Percentiles rank a stretch among this genome's conserved stretches.
Conservation (phyloP, 2,329 filamentous ascomycete genomes). For the Rosellinia necatrix region DNA sequence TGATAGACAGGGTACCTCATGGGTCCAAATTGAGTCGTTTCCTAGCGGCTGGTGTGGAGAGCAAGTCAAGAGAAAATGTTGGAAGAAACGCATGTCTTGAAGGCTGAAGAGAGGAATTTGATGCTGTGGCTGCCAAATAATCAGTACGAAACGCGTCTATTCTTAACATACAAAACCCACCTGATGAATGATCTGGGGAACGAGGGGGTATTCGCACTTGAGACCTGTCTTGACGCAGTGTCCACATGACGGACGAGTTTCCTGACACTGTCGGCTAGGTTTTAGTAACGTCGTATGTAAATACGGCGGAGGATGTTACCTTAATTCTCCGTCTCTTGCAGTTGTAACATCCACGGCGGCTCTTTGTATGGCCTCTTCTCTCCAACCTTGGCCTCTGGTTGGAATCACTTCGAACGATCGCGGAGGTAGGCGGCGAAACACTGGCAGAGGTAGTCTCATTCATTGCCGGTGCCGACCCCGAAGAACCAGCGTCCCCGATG, state of each 20-base stretch:
- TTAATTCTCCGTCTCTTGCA: constrained; percentile 71
- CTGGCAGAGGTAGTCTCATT: constrained; percentile 20
- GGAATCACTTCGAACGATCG: constrained; percentile 16
- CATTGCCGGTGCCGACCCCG: constrained; percentile 25
- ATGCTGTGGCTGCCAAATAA: constrained; percentile 53
- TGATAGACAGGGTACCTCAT: constrained; percentile 68
- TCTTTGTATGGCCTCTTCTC: constrained; percentile 68
- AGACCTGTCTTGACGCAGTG: constrained; percentile 67
- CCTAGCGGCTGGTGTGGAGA: constrained; percentile 69
- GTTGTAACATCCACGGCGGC: constrained; percentile 67
- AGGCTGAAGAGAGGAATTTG: constrained; percentile 63
- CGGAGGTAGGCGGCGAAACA: constrained; percentile 22
- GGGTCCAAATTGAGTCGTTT: constrained; percentile 69
- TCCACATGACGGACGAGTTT: constrained; percentile 65
- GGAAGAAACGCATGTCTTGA: constrained; percentile 71
- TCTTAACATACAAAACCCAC: constrained; percentile 36
- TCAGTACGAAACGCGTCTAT: constrained; percentile 24
- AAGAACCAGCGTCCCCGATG: constrained; percentile 23
- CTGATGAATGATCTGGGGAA: constrained; percentile 56
- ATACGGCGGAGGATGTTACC: constrained; percentile 42
- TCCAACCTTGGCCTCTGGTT: constrained; percentile 50
- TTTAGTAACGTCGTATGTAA: constrained; percentile 7
- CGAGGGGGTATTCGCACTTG: constrained; percentile 64
- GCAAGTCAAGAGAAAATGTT: constrained; percentile 66
- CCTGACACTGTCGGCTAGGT: constrained; percentile 58